Percentiles rank a stretch among this genome's conserved stretches.
Conservation (phyloP, 1,284 basidiomycete species). For the Clitocybe nebularis region DNA sequence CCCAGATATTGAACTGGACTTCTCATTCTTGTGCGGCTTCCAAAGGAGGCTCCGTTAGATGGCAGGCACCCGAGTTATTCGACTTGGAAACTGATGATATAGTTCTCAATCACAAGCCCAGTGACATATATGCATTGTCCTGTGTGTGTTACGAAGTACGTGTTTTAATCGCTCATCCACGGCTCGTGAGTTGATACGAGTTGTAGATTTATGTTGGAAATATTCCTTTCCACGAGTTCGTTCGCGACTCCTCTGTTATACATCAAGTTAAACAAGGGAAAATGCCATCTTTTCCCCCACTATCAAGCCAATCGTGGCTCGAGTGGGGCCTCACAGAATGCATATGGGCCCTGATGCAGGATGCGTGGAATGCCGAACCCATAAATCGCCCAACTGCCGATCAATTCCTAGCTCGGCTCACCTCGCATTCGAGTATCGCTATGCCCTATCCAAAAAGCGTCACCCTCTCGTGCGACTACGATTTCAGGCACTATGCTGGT, state of each 20-base stretch:
- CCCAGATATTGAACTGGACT: constrained; percentile 11
- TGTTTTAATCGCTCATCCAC: not conserved
- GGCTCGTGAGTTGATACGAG: not conserved
- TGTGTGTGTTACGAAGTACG: constrained; percentile 23
- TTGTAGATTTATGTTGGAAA: not conserved
- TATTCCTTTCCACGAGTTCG: constrained; percentile 10
- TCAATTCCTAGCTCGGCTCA: constrained; percentile 5
- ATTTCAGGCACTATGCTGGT: too few species aligned
- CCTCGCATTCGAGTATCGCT: too few species aligned
- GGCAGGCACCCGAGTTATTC: constrained; percentile 16
- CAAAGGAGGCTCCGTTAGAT: constrained; percentile 11
- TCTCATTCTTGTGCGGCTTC: constrained; percentile 9
- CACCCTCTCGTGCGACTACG: too few species aligned
- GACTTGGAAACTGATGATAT: constrained; percentile 16
- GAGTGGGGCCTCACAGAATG: constrained; percentile 11
- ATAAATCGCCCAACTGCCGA: constrained; percentile 8
- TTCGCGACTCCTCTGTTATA: constrained; percentile 12
- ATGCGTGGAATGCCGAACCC: constrained; percentile 13
- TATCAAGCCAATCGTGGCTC: constrained; percentile 1
- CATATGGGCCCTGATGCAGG: constrained; percentile 14
- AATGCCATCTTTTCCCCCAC: constrained; percentile 10
- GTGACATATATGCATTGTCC: constrained; percentile 23
- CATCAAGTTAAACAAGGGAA: constrained; percentile 7
- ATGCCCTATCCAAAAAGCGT: too few species aligned
- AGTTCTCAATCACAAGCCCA: constrained; percentile 10